Evolutionary conservation across 768 basidiomycete species (phyloP), one percentile per base, ranked within the genome.

Genomic region (Auriculariales sp.): DNA sequence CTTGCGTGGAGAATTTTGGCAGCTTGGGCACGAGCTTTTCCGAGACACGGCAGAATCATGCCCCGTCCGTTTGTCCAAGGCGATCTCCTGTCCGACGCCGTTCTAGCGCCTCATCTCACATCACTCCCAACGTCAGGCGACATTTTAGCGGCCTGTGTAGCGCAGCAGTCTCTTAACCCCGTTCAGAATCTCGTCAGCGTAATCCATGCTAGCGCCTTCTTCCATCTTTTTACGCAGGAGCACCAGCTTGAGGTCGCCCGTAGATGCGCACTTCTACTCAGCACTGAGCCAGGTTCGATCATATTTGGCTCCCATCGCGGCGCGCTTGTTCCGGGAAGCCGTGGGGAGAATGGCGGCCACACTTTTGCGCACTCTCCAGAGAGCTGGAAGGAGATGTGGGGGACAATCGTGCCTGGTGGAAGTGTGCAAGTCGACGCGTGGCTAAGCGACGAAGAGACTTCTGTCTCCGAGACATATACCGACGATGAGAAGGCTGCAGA

Each of bases 241-340:
- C 48, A 61, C 27, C 75, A 77, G 53, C 51, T 60, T 9, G 55
- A 66, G 30, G 60, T 77, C 45, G 75, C 70, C 2, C 61, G 58
- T 15, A 59, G 61, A 6, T 57, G 76, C 25, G 71, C 68, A 1
- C 62, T 62, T 6, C 57, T 76, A 3, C 64, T 75, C n/a, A 63
- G 67, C 0, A 67, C 66, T 2, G 56, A 57, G 24, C 65, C 69
- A 1, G 74, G 73, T 2, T 71, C 73, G 2, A 54, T 72, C 22
- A 68, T 74, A 32, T 70, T 73, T 50, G 74, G 75, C 11, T 50
- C 55, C 24, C 72, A 74, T 15, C 25, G 28, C 14, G 55, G 55
- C 39, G 39, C 19, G n/a, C n/a, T n/a, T n/a, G n/a, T n/a, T n/a
- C n/a, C n/a, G n/a, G n/a, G n/a, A n/a, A n/a, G n/a, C n/a, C n/a